Conservation (phyloP, 1,284 basidiomycete species). For the Gymnopus androsaceus region DNA sequence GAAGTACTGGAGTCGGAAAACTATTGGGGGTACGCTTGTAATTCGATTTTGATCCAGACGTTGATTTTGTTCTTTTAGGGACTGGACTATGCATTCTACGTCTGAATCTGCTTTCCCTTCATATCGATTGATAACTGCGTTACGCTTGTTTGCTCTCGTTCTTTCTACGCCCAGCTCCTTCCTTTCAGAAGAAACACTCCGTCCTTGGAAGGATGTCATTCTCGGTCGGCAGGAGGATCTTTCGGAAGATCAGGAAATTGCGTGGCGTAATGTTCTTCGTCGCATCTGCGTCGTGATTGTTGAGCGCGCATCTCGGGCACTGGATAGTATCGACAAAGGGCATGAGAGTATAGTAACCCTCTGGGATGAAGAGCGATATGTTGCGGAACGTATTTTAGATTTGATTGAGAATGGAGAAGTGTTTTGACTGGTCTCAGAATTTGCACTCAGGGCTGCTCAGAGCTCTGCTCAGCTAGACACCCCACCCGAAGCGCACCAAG, state of each 20-base stretch:
- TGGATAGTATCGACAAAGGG: conserved; percentile 19
- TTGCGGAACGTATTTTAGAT: conserved; percentile 50
- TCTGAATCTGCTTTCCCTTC: conserved; percentile 71
- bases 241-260: conserved; percentile 40
- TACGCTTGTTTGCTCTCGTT: conserved; percentile 62
- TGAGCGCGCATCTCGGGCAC: conserved; percentile 12
- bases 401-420: conserved; percentile 41
- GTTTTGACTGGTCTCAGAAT: conserved; percentile 11
- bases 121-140: conserved; percentile 69
- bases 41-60: background rate
- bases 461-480: background rate
- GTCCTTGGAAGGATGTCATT: conserved; percentile 58
- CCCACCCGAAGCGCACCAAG: too few relatives aligned
- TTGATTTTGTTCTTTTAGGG: conserved; percentile 42
- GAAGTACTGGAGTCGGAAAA: conserved; percentile 54
- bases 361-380: conserved; percentile 51
- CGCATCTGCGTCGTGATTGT: conserved; percentile 35
- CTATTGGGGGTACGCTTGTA: conserved; percentile 70
- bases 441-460: background rate
- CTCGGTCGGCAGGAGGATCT: conserved; percentile 44
- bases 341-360: conserved; percentile 39
- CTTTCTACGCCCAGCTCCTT: conserved; percentile 21
- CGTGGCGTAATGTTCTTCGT: conserved; percentile 38
- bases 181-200: conserved; percentile 35
- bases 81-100: conserved; percentile 71